Base-by-base conservation (phyloP, 306 rosid genomes). In the Vigna hirtella region DNA sequence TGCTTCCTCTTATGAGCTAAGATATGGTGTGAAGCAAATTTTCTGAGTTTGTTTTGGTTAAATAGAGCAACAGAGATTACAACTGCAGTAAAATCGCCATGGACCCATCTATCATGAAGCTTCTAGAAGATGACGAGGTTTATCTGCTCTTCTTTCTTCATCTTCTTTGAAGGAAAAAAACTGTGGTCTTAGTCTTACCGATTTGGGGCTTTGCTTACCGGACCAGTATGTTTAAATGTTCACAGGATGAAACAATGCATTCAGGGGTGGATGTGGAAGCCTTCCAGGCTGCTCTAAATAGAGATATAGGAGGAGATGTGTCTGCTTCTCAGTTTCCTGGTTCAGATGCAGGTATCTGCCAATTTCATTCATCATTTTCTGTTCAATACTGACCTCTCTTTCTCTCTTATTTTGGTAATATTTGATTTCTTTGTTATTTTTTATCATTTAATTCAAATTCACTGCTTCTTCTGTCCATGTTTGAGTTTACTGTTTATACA, bases 41-140 rank as follows among this genome's bases (percentile, higher is more conserved):
- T 12, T 76, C 11, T 48, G 6, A 48, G n/a, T 38, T 13, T 16
- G 36, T 73, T 43, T 73, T 73, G 17, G 69, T 58, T 47, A 18
- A 48, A 48, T 49, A 62, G 71, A 32, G 36, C 62, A 62, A 7
- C 40, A 14, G 22, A 63, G 79, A 49, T 36, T 49, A 49, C 47
- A 70, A 16, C 63, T 58, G 51, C 26, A 13, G 59, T 26, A 69
- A 22, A 77, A 72, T 68, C 49, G 59, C 40, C 34, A 93, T 91
- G 98, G 98, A 91, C 79, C 93, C 92, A 1, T 91, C 93, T 11
- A 89, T 90, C 52, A 81, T 93, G 90, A 89, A 93, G 87, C 93
- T 93, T 55, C 90, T 91, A 43, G 98, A 93, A 77, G 98, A 91
- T 75, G 98, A 91, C 2, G 98, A 93, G 91, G 98, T 93, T 77